Percentiles rank a stretch among this genome's conserved stretches.
These are phyloP conservation scores for Fusarium penzigii DNA, from an alignment of 2,329 filamentous ascomycete species.

Conservation along the genomic window DNA sequence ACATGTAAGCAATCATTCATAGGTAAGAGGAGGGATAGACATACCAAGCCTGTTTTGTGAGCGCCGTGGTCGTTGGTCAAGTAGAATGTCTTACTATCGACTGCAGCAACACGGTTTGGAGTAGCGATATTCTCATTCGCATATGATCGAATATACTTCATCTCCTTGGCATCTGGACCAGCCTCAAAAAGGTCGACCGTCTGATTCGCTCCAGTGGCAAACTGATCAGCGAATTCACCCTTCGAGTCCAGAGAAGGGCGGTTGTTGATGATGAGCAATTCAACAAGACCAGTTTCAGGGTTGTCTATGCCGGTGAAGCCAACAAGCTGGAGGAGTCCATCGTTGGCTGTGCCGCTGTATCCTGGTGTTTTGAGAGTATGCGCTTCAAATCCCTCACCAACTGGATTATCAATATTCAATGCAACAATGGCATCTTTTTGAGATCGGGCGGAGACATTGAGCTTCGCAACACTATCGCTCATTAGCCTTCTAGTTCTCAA, in stretches of 20 bases:
- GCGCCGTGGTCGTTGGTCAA: conserved; percentile 23
- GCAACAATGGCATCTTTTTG: conserved; percentile 33
- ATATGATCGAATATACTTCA: conserved; percentile 22
- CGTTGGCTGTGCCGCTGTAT: conserved; percentile 33
- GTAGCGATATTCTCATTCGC: conserved; percentile 14
- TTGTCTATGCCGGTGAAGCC: conserved; percentile 34
- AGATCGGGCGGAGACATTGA: conserved; percentile 33
- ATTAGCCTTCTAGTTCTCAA: not conserved
- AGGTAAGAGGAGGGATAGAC: rapidly evolving
- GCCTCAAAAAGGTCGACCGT: conserved; percentile 23
- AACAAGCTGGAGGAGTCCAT: conserved; percentile 31
- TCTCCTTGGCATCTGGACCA: not conserved
- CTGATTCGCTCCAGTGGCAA: conserved; percentile 8
- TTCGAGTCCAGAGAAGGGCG: conserved; percentile 13
- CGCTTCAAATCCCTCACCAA: conserved; percentile 16
- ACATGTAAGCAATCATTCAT: not conserved
- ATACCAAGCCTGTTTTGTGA: conserved; percentile 18
- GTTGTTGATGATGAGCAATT: conserved; percentile 20
- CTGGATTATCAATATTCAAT: conserved; percentile 34
- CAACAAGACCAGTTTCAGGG: conserved; percentile 10
- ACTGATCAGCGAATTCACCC: conserved; percentile 11
- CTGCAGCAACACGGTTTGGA: conserved; percentile 21
- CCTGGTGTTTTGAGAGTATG: conserved; percentile 27
- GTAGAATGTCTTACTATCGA: conserved; percentile 12
- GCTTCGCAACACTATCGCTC: conserved; percentile 10